Percentiles rank a stretch among this genome's conserved stretches.
Evolutionary conservation across 108 stramenopile species (phyloP).

Genomic region (Schizochytrium sp.): DNA sequence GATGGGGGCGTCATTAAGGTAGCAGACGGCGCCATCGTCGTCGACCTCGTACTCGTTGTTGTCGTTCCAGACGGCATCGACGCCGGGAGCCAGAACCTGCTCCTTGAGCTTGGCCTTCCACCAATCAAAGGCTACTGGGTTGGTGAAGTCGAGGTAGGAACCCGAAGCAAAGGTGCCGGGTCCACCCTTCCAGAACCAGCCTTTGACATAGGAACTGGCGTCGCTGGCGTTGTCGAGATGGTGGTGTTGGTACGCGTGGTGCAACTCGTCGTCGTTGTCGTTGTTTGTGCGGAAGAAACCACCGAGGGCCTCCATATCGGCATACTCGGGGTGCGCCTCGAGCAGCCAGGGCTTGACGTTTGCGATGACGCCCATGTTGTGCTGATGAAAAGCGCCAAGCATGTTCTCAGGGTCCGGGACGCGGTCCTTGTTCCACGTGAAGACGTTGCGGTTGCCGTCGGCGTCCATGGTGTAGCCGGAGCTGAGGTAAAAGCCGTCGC

Average conservation of each 20-base stretch:
- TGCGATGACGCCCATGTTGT: not conserved
- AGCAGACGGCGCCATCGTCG: not conserved
- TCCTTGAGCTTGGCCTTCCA: not conserved
- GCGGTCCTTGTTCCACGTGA: not conserved
- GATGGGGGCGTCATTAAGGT: not conserved
- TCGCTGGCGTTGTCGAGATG: not conserved
- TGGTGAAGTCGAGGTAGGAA: not conserved
- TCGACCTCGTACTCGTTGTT: conserved; percentile 8
- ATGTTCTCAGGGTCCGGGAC: not conserved
- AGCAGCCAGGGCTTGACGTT: conserved; percentile 14
- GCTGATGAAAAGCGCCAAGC: not conserved
- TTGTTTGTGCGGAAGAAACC: not conserved
- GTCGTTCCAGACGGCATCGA: conserved; percentile 16
- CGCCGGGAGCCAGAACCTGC: not conserved
- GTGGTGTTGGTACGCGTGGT: too few relatives aligned
- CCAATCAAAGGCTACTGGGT: not conserved
- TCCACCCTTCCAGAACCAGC: conserved; percentile 14
- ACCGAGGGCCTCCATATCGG: not conserved
- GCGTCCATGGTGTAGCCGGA: conserved; percentile 2
- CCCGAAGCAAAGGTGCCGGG: conserved; percentile 17
- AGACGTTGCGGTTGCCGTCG: conserved; percentile 15
- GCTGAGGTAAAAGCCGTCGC: conserved; percentile 9
- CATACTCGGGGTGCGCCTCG: not conserved
- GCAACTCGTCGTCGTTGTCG: not conserved
- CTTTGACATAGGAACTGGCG: not conserved